These are phyloP conservation scores for Kwoniella dejecticola DNA, from an alignment of 768 basidiomycete species.

Conservation along the genomic window DNA sequence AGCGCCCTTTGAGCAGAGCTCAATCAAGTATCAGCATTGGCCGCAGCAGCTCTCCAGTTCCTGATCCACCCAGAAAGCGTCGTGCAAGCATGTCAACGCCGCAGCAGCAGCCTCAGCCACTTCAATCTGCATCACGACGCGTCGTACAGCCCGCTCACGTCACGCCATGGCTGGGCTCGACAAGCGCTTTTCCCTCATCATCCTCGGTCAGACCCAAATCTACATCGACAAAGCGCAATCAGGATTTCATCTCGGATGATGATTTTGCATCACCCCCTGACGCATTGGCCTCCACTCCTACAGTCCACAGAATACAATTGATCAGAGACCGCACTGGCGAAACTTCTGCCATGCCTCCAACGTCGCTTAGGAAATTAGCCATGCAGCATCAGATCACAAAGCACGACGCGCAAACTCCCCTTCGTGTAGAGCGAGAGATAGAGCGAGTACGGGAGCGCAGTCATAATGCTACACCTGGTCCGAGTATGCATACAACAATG, in stretches of 20 bases:
- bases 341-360: neutral
- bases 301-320: neutral
- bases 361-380: conserved; percentile 6
- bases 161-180: conserved; percentile 17
- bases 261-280: conserved; percentile 16
- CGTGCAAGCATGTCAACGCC: neutral
- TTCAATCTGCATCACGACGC: neutral
- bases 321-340: conserved; percentile 17
- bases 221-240: neutral
- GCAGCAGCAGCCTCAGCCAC: neutral
- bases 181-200: neutral
- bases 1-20: no score
- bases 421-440: no score
- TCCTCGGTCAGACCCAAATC: neutral
- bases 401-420: no score
- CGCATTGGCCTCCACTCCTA: neutral
- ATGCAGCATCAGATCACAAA: conserved; percentile 1
- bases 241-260: conserved; percentile 2
- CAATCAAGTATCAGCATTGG: no score
- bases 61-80: no score
- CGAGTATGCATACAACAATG: no score
- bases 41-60: no score
- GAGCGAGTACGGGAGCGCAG: no score
- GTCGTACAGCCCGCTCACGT: conserved; percentile 9
- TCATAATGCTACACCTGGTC: neutral